phyloP scores from a whole-genome alignment of 768 basidiomycete genomes.

The Sistotremastrum suecicum region DNA sequence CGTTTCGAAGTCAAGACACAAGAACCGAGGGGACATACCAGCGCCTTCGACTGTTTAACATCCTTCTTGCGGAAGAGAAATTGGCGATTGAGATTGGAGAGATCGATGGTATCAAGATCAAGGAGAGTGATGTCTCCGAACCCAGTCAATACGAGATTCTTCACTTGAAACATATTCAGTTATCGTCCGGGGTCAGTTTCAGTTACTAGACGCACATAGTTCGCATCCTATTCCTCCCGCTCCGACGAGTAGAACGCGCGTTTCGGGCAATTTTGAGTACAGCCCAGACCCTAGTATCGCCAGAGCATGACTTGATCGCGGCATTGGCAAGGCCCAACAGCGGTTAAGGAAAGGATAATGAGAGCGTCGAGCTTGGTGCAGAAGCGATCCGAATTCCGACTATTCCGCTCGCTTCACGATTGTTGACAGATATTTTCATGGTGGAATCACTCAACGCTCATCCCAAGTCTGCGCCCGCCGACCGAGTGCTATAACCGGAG shows the following conservation, averaged over 20 bases:
- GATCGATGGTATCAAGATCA: conserved; percentile 96
- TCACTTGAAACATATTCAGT: conserved; percentile 39
- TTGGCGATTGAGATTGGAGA: conserved; percentile 93
- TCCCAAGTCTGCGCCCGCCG: no score
- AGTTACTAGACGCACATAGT: conserved; percentile 41
- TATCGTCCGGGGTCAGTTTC: no score
- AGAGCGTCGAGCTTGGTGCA: no score
- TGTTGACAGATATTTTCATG: no score
- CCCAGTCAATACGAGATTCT: conserved; percentile 87
- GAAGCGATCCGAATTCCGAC: no score
- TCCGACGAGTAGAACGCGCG: conserved; percentile 78
- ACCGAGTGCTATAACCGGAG: no score
- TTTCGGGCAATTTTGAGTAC: conserved; percentile 40
- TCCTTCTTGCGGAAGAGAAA: conserved; percentile 96
- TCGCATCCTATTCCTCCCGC: conserved; percentile 98
- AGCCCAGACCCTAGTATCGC: conserved; percentile 73
- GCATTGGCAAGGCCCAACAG: background rate
- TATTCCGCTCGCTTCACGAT: no score
- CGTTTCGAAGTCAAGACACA: background rate
- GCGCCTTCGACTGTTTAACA: conserved; percentile 90
- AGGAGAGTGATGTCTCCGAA: conserved; percentile 87
- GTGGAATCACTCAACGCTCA: no score
- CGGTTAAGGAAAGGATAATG: no score
- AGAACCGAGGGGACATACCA: conserved; percentile 33
- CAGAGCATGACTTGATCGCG: conserved; percentile 43